Evolutionary conservation across 192 early-diverging fungal species (phyloP).

Genomic region (Phycomyces blakesleeanus): DNA sequence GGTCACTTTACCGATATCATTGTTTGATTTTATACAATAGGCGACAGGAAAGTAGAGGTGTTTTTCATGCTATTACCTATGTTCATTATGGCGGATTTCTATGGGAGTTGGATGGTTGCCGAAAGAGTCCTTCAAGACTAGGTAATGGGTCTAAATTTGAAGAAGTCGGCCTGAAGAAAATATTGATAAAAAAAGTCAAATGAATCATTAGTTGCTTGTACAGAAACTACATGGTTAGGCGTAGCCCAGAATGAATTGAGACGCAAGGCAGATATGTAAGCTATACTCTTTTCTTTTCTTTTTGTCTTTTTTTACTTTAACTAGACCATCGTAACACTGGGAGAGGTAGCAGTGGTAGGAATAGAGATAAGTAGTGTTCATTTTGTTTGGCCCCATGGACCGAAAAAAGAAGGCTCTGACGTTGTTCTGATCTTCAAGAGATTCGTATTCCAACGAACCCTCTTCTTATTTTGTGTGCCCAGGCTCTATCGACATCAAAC

Average conservation of each 20-base stretch:
- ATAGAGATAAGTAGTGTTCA: neutral
- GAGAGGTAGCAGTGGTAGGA: no score
- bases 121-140: constrained; percentile 45
- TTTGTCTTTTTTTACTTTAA: no score
- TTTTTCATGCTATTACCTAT: constrained; percentile 63
- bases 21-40: constrained; percentile 1
- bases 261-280: constrained; percentile 26
- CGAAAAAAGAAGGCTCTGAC: neutral
- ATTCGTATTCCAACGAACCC: neutral
- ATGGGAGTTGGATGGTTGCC: constrained; percentile 67
- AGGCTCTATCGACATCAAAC: constrained; percentile 11
- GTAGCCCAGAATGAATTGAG: constrained; percentile 31
- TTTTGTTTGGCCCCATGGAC: neutral
- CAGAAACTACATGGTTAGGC: constrained; percentile 54
- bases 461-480: neutral
- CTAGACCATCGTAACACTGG: no score
- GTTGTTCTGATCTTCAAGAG: neutral
- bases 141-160: constrained; percentile 35
- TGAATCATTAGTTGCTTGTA: constrained; percentile 39
- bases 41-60: constrained; percentile 40
- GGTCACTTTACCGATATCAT: no score
- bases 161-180: no score
- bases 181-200: no score
- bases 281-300: neutral
- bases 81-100: constrained; percentile 51